Percentiles rank a stretch among this genome's conserved stretches.
phyloP scores from a whole-genome alignment of 2,329 filamentous ascomycete species.

The Colletotrichum graminicola region DNA sequence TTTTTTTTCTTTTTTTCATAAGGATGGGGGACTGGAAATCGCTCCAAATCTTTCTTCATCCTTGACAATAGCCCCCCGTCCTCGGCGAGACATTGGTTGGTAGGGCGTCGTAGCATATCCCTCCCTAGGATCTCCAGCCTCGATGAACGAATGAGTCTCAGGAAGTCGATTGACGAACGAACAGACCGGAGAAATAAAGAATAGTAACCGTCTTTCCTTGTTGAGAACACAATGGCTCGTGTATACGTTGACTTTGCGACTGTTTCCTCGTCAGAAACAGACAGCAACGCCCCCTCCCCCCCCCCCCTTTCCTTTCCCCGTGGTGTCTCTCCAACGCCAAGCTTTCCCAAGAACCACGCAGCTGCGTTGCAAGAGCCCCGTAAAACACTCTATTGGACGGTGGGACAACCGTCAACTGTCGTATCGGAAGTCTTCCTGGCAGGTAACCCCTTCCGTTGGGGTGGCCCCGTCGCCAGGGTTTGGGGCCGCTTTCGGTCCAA shows the following conservation, averaged over 20 bases:
- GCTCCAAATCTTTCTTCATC: neutral
- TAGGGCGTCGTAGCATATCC: neutral
- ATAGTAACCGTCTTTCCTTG: neutral
- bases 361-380: conserved; percentile 12
- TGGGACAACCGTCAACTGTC: conserved; percentile 22
- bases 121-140: neutral
- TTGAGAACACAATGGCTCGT: neutral
- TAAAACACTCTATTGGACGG: conserved; percentile 32
- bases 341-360: conserved; percentile 32
- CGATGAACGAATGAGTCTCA: neutral
- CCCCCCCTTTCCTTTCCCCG: neutral
- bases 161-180: neutral
- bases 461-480: neutral
- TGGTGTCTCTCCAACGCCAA: conserved; percentile 26
- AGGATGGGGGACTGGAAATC: neutral
- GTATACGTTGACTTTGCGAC: neutral
- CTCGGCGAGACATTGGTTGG: neutral
- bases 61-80: neutral
- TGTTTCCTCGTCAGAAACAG: conserved; percentile 9
- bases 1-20: no score
- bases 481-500: conserved; percentile 28
- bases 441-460: conserved; percentile 18
- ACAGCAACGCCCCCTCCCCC: neutral
- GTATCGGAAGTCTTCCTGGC: conserved; percentile 40
- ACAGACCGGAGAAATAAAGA: neutral